phyloP scores from a whole-genome alignment of 345 rosid species.

The Eucalyptus melliodora region DNA sequence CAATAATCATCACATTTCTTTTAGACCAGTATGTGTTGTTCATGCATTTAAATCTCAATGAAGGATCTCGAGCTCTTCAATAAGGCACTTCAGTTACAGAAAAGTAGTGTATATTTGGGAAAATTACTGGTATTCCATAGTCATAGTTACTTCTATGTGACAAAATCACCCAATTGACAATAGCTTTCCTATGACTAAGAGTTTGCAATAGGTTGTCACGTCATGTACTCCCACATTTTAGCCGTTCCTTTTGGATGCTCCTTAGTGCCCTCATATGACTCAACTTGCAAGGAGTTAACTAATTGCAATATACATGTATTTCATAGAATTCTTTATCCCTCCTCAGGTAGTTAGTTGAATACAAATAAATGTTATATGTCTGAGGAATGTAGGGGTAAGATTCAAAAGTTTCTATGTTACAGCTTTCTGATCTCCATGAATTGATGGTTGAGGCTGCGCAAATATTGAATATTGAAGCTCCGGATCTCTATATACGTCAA shows the following conservation, averaged over 20 bases:
- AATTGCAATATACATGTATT: background rate
- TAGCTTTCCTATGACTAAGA: background rate
- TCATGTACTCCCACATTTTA: background rate
- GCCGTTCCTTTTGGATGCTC: background rate
- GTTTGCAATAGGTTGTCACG: background rate
- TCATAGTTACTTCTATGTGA: background rate
- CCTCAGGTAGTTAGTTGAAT: background rate
- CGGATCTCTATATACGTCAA: conserved; percentile 89
- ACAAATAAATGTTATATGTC: background rate
- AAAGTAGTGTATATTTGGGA: background rate
- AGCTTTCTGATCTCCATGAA: conserved; percentile 83
- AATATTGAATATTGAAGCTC: conserved; percentile 69
- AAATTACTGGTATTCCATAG: background rate
- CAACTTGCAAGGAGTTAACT: background rate
- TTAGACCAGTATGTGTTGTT: background rate
- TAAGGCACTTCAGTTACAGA: background rate
- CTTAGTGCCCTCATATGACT: background rate
- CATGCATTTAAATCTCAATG: background rate
- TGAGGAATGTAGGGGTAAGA: background rate
- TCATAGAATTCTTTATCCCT: background rate
- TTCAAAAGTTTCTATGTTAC: background rate
- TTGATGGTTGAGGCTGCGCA: conserved; percentile 78
- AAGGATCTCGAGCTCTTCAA: background rate
- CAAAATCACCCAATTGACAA: background rate
- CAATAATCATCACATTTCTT: background rate